Conservation (phyloP, 148 eudicot genomes). For the Diospyros kaki region DNA sequence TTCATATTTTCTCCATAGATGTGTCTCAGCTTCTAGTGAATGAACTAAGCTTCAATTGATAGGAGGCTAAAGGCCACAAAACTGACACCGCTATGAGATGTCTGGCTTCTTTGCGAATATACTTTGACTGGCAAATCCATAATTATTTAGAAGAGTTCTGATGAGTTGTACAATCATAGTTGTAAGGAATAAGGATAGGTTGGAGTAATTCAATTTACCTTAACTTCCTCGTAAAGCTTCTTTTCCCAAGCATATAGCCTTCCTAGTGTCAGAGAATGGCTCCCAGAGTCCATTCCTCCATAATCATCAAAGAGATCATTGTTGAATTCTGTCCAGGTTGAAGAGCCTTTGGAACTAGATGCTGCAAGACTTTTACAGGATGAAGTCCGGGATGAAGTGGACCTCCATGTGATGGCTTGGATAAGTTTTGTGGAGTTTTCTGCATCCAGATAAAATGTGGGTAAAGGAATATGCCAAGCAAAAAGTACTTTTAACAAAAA, state of each 20-base stretch:
- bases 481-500: slow-evolving; percentile 4
- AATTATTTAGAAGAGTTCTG: too few relatives aligned
- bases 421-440: slow-evolving; percentile 89
- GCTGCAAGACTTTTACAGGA: slow-evolving; percentile 89
- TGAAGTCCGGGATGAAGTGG: slow-evolving; percentile 62
- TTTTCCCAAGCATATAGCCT: slow-evolving; percentile 98
- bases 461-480: not conserved
- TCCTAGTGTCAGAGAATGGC: slow-evolving; percentile 85
- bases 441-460: slow-evolving; percentile 30
- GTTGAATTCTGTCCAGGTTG: slow-evolving; percentile 74
- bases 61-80: too few relatives aligned
- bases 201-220: slow-evolving; percentile 40
- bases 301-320: slow-evolving; percentile 84
- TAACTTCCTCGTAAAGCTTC: slow-evolving; percentile 92
- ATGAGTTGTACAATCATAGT: too few relatives aligned
- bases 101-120: too few relatives aligned
- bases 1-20: too few relatives aligned
- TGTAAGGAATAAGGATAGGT: too few relatives aligned
- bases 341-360: slow-evolving; percentile 75
- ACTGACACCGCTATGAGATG: too few relatives aligned
- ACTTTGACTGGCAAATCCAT: too few relatives aligned
- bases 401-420: slow-evolving; percentile 74
- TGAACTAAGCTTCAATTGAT: too few relatives aligned
- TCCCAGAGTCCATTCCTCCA: slow-evolving; percentile 94
- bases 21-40: too few relatives aligned